These are phyloP conservation scores for Sugiyamaella valdiviana DNA, from an alignment of 805 yeast species.

Conservation along the genomic window DNA sequence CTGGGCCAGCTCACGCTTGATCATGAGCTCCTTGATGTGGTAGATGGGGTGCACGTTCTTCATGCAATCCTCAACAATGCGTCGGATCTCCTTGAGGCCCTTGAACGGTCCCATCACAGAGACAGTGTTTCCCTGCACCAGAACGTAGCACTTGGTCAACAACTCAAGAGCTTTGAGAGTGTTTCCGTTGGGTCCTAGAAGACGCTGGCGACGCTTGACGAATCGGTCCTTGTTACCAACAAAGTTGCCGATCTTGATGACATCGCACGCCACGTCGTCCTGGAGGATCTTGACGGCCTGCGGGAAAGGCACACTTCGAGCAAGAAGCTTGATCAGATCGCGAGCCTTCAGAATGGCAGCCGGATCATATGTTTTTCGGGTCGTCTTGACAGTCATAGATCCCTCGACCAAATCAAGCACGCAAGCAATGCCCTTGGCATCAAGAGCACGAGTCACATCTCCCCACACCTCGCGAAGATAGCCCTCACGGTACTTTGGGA, in stretches of 20 bases:
- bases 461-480: conserved; percentile 88
- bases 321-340: conserved; percentile 85
- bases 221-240: conserved; percentile 90
- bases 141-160: conserved; percentile 88
- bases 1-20: conserved; percentile 88
- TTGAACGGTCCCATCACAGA: conserved; percentile 94
- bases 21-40: conserved; percentile 95
- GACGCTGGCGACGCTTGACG: conserved; percentile 89
- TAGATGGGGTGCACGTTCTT: conserved; percentile 94
- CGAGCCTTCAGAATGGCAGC: conserved; percentile 90
- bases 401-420: conserved; percentile 90
- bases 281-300: conserved; percentile 89
- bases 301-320: conserved; percentile 94
- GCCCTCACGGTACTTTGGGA: conserved; percentile 93
- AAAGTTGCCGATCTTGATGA: conserved; percentile 86
- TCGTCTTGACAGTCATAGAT: conserved; percentile 93
- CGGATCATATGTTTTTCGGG: conserved; percentile 93
- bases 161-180: conserved; percentile 93
- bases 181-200: conserved; percentile 95
- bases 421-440: conserved; percentile 67
- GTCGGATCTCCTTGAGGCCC: conserved; percentile 84
- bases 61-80: conserved; percentile 98
- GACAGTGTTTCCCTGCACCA: conserved; percentile 97
- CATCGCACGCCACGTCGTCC: conserved; percentile 93
- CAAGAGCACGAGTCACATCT: conserved; percentile 78